phyloP scores from a whole-genome alignment of 805 yeast genomes.

The Ogataea glucozyma region DNA sequence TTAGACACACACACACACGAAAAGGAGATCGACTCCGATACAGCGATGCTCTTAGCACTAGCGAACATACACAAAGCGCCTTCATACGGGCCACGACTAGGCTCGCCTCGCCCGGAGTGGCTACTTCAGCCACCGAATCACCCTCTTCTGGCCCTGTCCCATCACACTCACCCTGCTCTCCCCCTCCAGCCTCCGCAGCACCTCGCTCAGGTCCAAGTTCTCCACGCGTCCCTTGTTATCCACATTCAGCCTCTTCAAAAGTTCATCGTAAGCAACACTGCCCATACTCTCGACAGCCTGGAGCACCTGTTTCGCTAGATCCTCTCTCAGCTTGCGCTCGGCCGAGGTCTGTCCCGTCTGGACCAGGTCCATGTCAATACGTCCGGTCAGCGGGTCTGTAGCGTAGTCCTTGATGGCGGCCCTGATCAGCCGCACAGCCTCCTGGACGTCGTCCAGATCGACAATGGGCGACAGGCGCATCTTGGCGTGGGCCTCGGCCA shows the following conservation, averaged over 20 bases:
- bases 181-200: constrained; percentile 62
- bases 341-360: constrained; percentile 94
- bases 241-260: constrained; percentile 65
- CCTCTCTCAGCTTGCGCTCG: constrained; percentile 76
- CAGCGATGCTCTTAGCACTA: too few relatives aligned
- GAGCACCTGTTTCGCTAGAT: constrained; percentile 62
- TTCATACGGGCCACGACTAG: too few relatives aligned
- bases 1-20: too few relatives aligned
- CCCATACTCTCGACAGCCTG: constrained; percentile 51
- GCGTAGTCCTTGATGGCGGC: constrained; percentile 98
- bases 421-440: constrained; percentile 89
- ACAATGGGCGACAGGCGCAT: constrained; percentile 80
- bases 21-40: too few relatives aligned
- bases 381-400: constrained; percentile 94
- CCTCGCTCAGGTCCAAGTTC: constrained; percentile 67
- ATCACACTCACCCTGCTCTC: constrained; percentile 68
- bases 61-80: too few relatives aligned
- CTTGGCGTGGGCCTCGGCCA: constrained; percentile 96
- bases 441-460: constrained; percentile 78
- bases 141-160: constrained; percentile 73
- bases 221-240: constrained; percentile 70
- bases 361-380: constrained; percentile 95
- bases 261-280: constrained; percentile 56
- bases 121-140: too few relatives aligned
- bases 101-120: too few relatives aligned